phyloP scores from a whole-genome alignment of 495 filamentous ascomycete species.

The Aspergillus nanangensis region DNA sequence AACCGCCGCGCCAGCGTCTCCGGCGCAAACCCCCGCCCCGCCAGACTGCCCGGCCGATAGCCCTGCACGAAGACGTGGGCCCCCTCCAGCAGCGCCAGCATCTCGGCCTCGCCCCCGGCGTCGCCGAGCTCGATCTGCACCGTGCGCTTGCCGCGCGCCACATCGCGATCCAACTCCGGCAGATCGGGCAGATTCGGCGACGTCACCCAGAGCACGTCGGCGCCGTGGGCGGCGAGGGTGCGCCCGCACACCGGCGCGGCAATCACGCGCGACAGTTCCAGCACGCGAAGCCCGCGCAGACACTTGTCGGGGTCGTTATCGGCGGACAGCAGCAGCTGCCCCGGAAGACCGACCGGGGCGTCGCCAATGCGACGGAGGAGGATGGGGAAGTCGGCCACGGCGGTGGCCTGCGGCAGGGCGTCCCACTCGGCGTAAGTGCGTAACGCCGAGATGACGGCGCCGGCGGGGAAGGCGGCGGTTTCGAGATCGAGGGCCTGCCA shows the following conservation, averaged over 20 bases:
- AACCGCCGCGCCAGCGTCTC: slow-evolving; percentile 33
- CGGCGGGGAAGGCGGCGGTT: slow-evolving; percentile 16
- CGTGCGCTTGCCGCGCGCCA: slow-evolving; percentile 57
- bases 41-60: slow-evolving; percentile 54
- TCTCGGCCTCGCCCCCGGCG: slow-evolving; percentile 31
- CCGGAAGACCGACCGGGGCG: slow-evolving; percentile 12
- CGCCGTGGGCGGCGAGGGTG: slow-evolving; percentile 56
- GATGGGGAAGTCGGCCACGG: slow-evolving; percentile 36
- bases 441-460: slow-evolving; percentile 34
- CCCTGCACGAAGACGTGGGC: slow-evolving; percentile 49
- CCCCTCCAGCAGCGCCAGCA: slow-evolving; percentile 44
- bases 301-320: slow-evolving; percentile 13
- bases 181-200: slow-evolving; percentile 56
- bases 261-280: slow-evolving; percentile 55
- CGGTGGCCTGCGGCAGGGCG: slow-evolving; percentile 29
- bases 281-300: slow-evolving; percentile 31
- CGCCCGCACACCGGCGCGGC: slow-evolving; percentile 50
- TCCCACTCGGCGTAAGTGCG: slow-evolving; percentile 39
- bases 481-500: slow-evolving; percentile 39
- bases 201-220: slow-evolving; percentile 59
- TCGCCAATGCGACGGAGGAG: slow-evolving; percentile 22
- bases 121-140: slow-evolving; percentile 46
- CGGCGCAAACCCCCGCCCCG: slow-evolving; percentile 45
- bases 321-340: slow-evolving; percentile 2
- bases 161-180: slow-evolving; percentile 63